Conservation (phyloP, 805 yeast species). For the Lipomyces orientalis region DNA sequence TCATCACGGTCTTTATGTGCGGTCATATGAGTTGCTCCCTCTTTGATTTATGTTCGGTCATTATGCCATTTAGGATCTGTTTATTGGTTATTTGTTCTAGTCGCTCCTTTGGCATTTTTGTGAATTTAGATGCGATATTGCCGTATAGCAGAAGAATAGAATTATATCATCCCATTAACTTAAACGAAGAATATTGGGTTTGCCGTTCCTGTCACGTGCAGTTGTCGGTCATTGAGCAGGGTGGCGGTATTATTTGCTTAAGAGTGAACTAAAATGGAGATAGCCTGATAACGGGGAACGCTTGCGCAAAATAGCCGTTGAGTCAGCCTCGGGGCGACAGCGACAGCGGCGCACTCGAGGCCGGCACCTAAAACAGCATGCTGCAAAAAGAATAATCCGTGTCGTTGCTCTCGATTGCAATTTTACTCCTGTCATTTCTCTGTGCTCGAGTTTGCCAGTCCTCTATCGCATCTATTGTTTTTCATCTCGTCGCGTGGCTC, state of each 20-base stretch:
- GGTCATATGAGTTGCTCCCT: background rate
- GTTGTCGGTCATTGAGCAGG: too few relatives aligned
- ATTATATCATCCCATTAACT: too few relatives aligned
- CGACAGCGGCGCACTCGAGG: background rate
- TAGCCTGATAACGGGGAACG: slow-evolving; percentile 1
- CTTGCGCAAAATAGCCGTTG: background rate
- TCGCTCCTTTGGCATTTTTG: too few relatives aligned
- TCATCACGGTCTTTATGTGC: background rate
- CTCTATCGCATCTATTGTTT: background rate
- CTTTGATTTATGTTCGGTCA: background rate
- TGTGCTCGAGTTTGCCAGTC: background rate
- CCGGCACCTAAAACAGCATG: background rate
- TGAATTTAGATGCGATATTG: too few relatives aligned
- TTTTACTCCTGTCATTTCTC: background rate
- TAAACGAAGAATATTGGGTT: too few relatives aligned
- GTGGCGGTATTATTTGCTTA: too few relatives aligned
- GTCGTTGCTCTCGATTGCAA: background rate
- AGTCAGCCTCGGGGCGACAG: background rate
- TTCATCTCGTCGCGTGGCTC: background rate
- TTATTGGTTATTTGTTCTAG: background rate
- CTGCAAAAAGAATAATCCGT: background rate
- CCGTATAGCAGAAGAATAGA: too few relatives aligned
- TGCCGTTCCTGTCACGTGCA: too few relatives aligned
- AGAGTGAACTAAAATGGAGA: background rate
- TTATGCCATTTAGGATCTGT: background rate